These are phyloP conservation scores for Sporothrix pseudoabietina DNA, from an alignment of 2,329 filamentous ascomycete genomes.

Conservation along the genomic window DNA sequence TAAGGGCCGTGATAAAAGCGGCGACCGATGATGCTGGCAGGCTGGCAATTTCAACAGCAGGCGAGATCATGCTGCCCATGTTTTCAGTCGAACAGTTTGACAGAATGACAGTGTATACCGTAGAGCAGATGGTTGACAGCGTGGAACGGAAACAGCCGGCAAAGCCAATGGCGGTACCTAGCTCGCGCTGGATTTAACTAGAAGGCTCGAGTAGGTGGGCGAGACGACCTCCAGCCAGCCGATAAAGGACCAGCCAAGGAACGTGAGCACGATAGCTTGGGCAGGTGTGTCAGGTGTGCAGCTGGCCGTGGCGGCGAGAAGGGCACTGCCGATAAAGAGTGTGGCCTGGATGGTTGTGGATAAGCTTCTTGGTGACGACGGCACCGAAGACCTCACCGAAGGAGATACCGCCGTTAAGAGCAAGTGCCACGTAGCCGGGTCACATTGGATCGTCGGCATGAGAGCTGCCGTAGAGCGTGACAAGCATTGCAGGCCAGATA, in stretches of 20 bases:
- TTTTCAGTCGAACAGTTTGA: conserved; percentile 40
- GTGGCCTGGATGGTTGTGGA: conserved; percentile 42
- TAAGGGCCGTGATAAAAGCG: conserved; percentile 42
- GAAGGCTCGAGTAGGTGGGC: conserved; percentile 43
- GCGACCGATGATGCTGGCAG: conserved; percentile 43
- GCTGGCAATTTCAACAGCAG: conserved; percentile 43
- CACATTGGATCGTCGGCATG: conserved; percentile 35
- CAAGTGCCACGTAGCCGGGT: conserved; percentile 37
- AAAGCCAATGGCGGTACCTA: conserved; percentile 43
- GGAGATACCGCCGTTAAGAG: conserved; percentile 39
- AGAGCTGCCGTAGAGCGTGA: conserved; percentile 38
- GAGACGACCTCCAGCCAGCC: conserved; percentile 44
- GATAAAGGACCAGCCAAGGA: conserved; percentile 42
- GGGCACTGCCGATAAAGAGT: conserved; percentile 39
- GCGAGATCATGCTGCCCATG: conserved; percentile 40
- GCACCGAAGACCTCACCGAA: conserved; percentile 37
- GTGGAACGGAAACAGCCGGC: conserved; percentile 40
- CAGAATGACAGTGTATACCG: conserved; percentile 43
- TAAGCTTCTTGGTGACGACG: conserved; percentile 37
- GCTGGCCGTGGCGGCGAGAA: conserved; percentile 40
- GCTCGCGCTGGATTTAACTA: conserved; percentile 42
- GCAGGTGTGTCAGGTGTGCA: conserved; percentile 38
- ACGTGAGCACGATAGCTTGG: conserved; percentile 38
- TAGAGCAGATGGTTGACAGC: conserved; percentile 41
- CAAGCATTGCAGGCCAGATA: conserved; percentile 44